Evolutionary conservation across 805 yeast genomes (phyloP).

Genomic region (Candida suzukii): DNA sequence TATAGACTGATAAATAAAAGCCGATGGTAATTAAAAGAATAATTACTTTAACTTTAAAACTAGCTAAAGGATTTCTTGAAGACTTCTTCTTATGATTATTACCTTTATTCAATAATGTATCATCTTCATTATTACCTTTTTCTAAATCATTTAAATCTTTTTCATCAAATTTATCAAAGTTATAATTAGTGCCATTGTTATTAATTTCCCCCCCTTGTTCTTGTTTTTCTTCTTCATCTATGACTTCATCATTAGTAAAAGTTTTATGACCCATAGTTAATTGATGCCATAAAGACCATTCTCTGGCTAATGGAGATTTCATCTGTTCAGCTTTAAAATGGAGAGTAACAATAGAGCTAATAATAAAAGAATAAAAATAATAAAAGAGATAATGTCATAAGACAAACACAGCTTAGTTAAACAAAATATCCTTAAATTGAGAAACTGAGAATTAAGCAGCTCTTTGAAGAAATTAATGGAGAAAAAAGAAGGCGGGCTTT

Average conservation of each 20-base stretch:
- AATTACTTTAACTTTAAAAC: background rate
- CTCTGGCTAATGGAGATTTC: constrained; percentile 24
- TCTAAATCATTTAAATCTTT: background rate
- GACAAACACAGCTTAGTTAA: no score
- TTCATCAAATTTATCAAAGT: background rate
- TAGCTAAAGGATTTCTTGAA: background rate
- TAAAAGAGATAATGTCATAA: no score
- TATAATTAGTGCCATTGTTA: background rate
- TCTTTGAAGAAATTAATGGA: no score
- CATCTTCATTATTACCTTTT: background rate
- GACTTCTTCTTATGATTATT: background rate
- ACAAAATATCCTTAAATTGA: no score
- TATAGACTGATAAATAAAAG: background rate
- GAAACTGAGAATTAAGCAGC: no score
- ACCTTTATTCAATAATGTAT: background rate
- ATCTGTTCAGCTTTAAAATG: no score
- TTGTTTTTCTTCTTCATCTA: background rate
- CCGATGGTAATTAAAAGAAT: background rate
- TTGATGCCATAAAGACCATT: constrained; percentile 29
- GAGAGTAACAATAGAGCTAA: no score
- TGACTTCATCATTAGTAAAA: background rate
- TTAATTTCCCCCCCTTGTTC: background rate
- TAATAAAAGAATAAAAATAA: no score
- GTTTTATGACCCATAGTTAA: constrained; percentile 6
- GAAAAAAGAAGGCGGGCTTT: no score